Percentiles rank a stretch among this genome's conserved stretches.
phyloP scores from a whole-genome alignment of 345 rosid species.

The Firmiana major region DNA sequence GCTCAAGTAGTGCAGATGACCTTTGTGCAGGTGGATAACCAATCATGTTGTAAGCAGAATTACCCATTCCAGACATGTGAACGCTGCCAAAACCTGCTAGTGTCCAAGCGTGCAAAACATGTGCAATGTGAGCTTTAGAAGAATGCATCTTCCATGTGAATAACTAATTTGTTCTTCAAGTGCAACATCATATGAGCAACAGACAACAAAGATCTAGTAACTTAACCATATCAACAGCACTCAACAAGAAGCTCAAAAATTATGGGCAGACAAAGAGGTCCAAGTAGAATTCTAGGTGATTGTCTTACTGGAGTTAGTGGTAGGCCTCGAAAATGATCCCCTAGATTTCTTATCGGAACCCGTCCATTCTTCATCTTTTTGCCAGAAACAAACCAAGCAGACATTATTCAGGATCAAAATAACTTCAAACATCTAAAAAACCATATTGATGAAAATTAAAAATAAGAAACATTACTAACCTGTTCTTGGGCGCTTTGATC shows the following conservation, averaged over 20 bases:
- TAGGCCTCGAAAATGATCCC: constrained; percentile 33
- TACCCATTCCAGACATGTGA: constrained; percentile 85
- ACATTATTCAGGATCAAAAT: neutral
- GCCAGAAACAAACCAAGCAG: constrained; percentile 13
- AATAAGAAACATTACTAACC: constrained; percentile 30
- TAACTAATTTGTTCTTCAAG: constrained; percentile 35
- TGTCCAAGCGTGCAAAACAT: constrained; percentile 90
- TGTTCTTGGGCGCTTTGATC: constrained; percentile 77
- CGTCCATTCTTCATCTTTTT: constrained; percentile 54
- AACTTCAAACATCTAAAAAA: constrained; percentile 14
- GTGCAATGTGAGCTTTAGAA: constrained; percentile 86
- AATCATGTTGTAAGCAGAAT: constrained; percentile 81
- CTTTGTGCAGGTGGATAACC: constrained; percentile 94
- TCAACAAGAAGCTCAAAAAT: constrained; percentile 5
- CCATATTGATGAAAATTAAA: neutral
- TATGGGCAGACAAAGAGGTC: constrained; percentile 9
- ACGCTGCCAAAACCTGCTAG: constrained; percentile 97
- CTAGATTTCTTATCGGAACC: constrained; percentile 57
- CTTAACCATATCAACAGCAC: neutral
- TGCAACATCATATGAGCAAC: constrained; percentile 26
- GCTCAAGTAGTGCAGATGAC: constrained; percentile 89
- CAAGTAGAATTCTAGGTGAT: constrained; percentile 6
- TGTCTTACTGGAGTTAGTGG: constrained; percentile 56
- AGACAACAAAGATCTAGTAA: constrained; percentile 20
- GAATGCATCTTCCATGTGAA: constrained; percentile 53